Percentiles rank a stretch among this genome's conserved stretches.
These are phyloP conservation scores for Amanita pseudoporphyria DNA, from an alignment of 768 basidiomycete genomes.

Conservation along the genomic window DNA sequence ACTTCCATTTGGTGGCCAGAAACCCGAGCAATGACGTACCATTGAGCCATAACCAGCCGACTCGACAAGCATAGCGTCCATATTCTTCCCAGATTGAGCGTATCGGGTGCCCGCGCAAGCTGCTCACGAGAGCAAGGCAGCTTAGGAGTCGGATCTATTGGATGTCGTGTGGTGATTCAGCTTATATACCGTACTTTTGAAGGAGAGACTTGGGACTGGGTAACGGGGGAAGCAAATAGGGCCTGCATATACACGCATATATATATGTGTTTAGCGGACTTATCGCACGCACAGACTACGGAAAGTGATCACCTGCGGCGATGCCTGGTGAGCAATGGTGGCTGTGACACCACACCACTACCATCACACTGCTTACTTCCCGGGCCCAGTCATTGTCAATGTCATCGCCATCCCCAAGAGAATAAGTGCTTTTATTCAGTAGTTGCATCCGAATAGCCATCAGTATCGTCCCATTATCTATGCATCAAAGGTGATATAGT, in stretches of 20 bases:
- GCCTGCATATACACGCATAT: neutral
- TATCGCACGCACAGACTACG: conserved; percentile 2
- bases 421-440: neutral
- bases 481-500: too few species aligned
- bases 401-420: neutral
- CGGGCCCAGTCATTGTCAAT: neutral
- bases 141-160: too few species aligned
- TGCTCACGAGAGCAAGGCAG: too few species aligned
- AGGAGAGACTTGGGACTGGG: neutral
- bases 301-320: neutral
- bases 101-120: too few species aligned
- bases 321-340: too few species aligned
- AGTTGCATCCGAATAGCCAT: neutral
- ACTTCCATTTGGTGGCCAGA: too few species aligned
- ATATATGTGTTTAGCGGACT: neutral
- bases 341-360: too few species aligned
- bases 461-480: neutral
- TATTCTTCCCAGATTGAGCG: neutral
- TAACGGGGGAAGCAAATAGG: neutral
- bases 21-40: neutral
- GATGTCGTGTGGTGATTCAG: too few species aligned
- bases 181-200: too few species aligned
- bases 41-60: neutral
- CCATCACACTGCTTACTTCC: neutral
- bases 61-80: neutral